Evolutionary conservation across 768 basidiomycete species (phyloP).

Genomic region (Leccinum subgranulosum): DNA sequence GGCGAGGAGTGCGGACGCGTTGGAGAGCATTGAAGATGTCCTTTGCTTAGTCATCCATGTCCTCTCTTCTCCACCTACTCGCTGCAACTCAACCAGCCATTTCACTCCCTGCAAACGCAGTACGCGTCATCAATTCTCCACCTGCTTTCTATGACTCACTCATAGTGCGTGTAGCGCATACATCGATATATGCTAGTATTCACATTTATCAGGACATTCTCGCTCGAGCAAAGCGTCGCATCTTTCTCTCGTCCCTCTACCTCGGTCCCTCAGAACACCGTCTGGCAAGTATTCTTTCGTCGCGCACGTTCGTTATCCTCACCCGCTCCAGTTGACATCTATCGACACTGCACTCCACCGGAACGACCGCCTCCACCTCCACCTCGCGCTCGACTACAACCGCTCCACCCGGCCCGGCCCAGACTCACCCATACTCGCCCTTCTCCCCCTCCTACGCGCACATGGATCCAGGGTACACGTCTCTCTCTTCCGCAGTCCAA

Average conservation of each 20-base stretch:
- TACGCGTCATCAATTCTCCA: constrained; percentile 57
- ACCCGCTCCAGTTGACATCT: constrained; percentile 59
- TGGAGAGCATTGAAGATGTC: not conserved
- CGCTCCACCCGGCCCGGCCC: constrained; percentile 73
- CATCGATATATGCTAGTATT: not conserved
- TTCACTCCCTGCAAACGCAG: constrained; percentile 39
- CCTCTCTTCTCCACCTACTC: constrained; percentile 21
- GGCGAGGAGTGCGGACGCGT: constrained; percentile 22
- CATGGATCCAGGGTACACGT: constrained; percentile 74
- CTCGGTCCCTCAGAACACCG: constrained; percentile 76
- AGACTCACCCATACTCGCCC: constrained; percentile 60
- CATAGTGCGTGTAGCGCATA: constrained; percentile 40
- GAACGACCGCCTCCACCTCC: constrained; percentile 61
- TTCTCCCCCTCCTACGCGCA: constrained; percentile 70
- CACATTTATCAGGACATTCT: constrained; percentile 61
- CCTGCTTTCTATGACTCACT: constrained; percentile 53
- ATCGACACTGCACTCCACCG: constrained; percentile 56
- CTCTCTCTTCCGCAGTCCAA: constrained; percentile 85
- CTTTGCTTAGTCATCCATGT: constrained; percentile 27
- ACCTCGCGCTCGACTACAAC: constrained; percentile 78
- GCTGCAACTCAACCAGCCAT: constrained; percentile 47
- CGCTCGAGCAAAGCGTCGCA: constrained; percentile 65
- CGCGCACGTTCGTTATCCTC: not conserved
- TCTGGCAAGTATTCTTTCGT: constrained; percentile 54
- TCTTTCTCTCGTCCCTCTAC: constrained; percentile 90